Evolutionary conservation across 2,329 filamentous ascomycete genomes (phyloP).

Genomic region (Fusarium ambrosium): DNA sequence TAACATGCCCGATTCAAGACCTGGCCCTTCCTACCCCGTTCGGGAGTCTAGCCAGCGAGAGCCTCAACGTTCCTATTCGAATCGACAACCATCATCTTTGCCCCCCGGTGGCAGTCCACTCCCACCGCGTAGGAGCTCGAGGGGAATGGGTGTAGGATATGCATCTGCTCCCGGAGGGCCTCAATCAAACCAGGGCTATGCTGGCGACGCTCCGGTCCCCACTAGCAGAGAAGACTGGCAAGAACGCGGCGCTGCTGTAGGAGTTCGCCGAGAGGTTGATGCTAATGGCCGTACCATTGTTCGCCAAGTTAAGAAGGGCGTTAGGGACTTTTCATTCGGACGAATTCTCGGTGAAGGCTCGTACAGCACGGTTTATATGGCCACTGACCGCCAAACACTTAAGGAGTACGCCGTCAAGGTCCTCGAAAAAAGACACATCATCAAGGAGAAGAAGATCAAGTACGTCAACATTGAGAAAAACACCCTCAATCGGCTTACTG

Average conservation of each 20-base stretch:
- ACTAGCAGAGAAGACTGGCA: slow-evolving; percentile 92
- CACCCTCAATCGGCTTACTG: slow-evolving; percentile 93
- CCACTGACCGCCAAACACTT: slow-evolving; percentile 91
- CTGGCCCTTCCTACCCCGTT: slow-evolving; percentile 64
- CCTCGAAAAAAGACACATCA: slow-evolving; percentile 97
- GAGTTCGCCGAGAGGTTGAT: slow-evolving; percentile 85
- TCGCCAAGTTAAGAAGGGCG: slow-evolving; percentile 93
- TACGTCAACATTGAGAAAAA: slow-evolving; percentile 99
- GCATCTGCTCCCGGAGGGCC: slow-evolving; percentile 48
- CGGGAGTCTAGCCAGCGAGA: slow-evolving; percentile 79
- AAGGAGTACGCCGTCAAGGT: slow-evolving; percentile 99
- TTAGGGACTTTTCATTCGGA: slow-evolving; percentile 96
- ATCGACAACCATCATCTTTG: slow-evolving; percentile 63
- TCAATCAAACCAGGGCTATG: slow-evolving; percentile 49
- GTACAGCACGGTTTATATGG: slow-evolving; percentile 95
- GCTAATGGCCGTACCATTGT: slow-evolving; percentile 85
- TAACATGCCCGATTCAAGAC: slow-evolving; percentile 73
- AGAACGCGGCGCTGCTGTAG: slow-evolving; percentile 91
- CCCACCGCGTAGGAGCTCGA: slow-evolving; percentile 83
- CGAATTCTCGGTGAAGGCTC: slow-evolving; percentile 93
- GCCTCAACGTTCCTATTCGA: slow-evolving; percentile 69
- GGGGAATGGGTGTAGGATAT: slow-evolving; percentile 74
- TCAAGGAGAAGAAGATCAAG: slow-evolving; percentile 99
- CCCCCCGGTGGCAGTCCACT: slow-evolving; percentile 68
- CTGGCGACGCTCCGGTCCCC: slow-evolving; percentile 58